Evolutionary conservation across 305 asterid genomes (phyloP).

Genomic region (Fraxinus velutina): DNA sequence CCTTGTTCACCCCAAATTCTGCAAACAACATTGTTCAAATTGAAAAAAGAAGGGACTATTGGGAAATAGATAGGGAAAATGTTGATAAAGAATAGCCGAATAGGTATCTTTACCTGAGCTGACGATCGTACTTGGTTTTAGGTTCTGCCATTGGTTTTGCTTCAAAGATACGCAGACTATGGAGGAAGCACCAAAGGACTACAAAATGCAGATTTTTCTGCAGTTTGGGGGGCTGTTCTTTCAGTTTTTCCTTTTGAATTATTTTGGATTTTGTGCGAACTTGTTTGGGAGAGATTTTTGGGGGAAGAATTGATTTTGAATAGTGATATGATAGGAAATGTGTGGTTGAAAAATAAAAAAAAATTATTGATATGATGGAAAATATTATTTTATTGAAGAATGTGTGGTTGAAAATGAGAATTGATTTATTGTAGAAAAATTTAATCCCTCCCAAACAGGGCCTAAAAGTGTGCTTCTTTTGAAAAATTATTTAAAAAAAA

Average conservation of each 20-base stretch:
- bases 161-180: slow-evolving; percentile 40
- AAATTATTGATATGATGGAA: too few species aligned
- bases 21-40: slow-evolving; percentile 22
- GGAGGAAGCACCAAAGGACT: not conserved
- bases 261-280: too few species aligned
- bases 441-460: too few species aligned
- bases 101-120: slow-evolving; percentile 57
- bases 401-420: too few species aligned
- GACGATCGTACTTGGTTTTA: slow-evolving; percentile 94
- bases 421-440: too few species aligned
- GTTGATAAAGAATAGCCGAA: not conserved
- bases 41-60: not conserved
- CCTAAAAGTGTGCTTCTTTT: too few species aligned
- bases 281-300: too few species aligned
- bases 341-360: too few species aligned
- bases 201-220: not conserved
- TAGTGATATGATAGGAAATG: too few species aligned
- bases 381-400: too few species aligned
- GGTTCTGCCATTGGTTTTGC: slow-evolving; percentile 76
- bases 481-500: too few species aligned
- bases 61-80: not conserved
- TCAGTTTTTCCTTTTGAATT: not conserved
- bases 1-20: slow-evolving; percentile 99
- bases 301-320: too few species aligned
- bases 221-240: not conserved